phyloP scores from a whole-genome alignment of 345 rosid genomes.

The Corchorus capsularis region DNA sequence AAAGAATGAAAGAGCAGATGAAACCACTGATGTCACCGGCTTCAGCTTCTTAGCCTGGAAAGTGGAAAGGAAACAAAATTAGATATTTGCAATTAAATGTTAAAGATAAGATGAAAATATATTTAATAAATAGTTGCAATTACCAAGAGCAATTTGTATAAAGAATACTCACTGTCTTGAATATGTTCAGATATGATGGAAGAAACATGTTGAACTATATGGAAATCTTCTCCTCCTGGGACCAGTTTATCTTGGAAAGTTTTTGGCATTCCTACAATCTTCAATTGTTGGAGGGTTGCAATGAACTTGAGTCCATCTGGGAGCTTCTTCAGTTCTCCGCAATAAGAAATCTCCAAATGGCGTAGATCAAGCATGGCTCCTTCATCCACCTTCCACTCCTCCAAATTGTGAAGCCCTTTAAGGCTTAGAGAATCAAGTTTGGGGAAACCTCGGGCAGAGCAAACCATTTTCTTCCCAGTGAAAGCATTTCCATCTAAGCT shows the following conservation, averaged over 20 bases:
- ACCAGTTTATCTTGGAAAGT: neutral
- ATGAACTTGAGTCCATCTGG: conserved; percentile 2
- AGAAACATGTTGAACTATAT: neutral
- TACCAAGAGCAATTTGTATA: too few relatives aligned
- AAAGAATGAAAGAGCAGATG: too few relatives aligned
- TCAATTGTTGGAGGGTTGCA: neutral
- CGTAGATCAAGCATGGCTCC: conserved; percentile 42
- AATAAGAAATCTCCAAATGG: neutral
- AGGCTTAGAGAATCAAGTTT: conserved; percentile 27
- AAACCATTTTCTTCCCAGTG: conserved; percentile 30
- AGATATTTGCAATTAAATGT: too few relatives aligned
- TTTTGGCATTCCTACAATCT: neutral
- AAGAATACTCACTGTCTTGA: too few relatives aligned
- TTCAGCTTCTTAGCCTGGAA: too few relatives aligned
- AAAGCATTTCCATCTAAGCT: conserved; percentile 17
- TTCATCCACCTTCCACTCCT: conserved; percentile 35
- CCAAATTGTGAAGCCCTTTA: neutral
- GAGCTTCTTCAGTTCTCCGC: neutral
- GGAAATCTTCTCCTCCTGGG: conserved; percentile 8
- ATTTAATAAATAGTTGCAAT: too few relatives aligned
- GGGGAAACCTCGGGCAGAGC: conserved; percentile 30
- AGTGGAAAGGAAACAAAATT: too few relatives aligned
- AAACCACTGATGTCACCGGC: too few relatives aligned
- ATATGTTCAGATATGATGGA: too few relatives aligned
- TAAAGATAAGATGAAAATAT: too few relatives aligned